Conservation (phyloP, 2,329 filamentous ascomycete species). For the Fusarium sp. region DNA sequence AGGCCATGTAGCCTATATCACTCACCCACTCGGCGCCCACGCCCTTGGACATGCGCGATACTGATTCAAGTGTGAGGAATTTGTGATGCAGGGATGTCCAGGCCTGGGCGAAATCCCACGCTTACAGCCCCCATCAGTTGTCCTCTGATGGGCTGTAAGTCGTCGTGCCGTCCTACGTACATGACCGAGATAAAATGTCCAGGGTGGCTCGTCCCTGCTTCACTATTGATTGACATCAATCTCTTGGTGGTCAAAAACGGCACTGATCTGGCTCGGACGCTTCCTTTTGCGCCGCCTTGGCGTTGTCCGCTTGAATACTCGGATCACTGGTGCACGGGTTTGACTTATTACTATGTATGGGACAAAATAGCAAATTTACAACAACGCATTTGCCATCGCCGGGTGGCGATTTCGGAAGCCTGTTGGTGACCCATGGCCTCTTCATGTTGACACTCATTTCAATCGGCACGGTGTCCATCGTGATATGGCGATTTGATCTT, state of each 20-base stretch:
- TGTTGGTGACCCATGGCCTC: background rate
- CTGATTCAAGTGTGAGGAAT: conserved; percentile 32
- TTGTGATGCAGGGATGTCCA: conserved; percentile 36
- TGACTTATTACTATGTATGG: background rate
- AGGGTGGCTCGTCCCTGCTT: conserved; percentile 23
- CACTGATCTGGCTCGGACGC: background rate
- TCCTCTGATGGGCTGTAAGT: background rate
- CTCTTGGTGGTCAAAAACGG: conserved; percentile 4
- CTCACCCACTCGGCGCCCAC: conserved; percentile 9
- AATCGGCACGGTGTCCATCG: background rate
- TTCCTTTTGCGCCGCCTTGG: background rate
- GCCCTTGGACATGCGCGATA: conserved; percentile 19
- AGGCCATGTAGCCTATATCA: conserved; percentile 14
- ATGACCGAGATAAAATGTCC: conserved; percentile 30
- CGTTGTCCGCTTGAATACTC: background rate
- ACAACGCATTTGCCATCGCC: background rate
- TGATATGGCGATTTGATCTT: background rate
- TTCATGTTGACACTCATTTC: background rate
- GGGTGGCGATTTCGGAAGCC: background rate
- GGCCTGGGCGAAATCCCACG: conserved; percentile 25
- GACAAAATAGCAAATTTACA: background rate
- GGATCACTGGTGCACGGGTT: background rate
- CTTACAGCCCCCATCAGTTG: conserved; percentile 24
- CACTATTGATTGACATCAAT: conserved; percentile 23
- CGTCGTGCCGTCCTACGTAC: conserved; percentile 7